Evolutionary conservation across 257 asterid species (phyloP).

Genomic region (Penstemon eatonii): DNA sequence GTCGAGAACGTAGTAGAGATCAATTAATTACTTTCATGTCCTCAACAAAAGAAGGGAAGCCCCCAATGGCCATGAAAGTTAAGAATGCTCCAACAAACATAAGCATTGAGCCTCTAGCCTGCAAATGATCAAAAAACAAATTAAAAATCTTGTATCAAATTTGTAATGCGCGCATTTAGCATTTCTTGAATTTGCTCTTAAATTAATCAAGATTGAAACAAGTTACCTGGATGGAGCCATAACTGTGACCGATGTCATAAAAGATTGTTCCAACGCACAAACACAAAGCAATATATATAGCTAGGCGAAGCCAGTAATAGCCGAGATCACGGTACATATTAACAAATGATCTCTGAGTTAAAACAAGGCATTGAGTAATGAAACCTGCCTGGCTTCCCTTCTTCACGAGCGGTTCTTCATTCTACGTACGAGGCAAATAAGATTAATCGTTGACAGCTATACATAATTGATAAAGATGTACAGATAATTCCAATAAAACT

Average conservation of each 20-base stretch:
- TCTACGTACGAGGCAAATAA: slow-evolving; percentile 11
- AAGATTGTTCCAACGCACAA: slow-evolving; percentile 54
- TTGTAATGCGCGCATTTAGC: no score
- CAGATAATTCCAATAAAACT: not conserved
- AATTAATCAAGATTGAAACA: no score
- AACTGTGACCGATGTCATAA: slow-evolving; percentile 43
- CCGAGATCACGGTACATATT: slow-evolving; percentile 70
- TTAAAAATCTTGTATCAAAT: no score
- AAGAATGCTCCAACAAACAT: slow-evolving; percentile 54
- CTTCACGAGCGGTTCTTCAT: slow-evolving; percentile 35
- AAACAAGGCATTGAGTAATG: slow-evolving; percentile 49
- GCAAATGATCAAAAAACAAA: slow-evolving; percentile 33
- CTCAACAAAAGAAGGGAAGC: slow-evolving; percentile 68
- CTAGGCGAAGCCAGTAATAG: slow-evolving; percentile 69
- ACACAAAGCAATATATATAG: slow-evolving; percentile 45
- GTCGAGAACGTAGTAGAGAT: not conserved
- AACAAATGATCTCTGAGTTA: slow-evolving; percentile 49
- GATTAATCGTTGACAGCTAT: no score
- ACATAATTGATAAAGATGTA: not conserved
- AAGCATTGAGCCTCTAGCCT: slow-evolving; percentile 60
- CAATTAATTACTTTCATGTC: slow-evolving; percentile 47
- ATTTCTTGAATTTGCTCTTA: not conserved
- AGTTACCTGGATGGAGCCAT: slow-evolving; percentile 55
- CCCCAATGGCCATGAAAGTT: slow-evolving; percentile 72
- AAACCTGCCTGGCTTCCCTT: slow-evolving; percentile 51